Evolutionary conservation across 1,139 yeast species (phyloP), one percentile per base, ranked within the genome.

Genomic region (Scheffersomyces lignicola): DNA sequence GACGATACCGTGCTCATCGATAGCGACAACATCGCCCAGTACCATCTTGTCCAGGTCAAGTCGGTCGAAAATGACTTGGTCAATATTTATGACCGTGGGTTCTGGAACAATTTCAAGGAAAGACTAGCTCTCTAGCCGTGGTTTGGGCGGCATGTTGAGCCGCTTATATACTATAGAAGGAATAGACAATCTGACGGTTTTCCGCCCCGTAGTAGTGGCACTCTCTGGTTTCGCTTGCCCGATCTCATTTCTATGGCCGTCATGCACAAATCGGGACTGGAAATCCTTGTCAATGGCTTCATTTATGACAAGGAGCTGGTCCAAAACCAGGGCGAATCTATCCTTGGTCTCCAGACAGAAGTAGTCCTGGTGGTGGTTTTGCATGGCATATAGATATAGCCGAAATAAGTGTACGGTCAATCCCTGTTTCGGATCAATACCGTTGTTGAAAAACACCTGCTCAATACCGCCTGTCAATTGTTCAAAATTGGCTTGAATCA

Each of bases 11-110:
- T 60, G 2, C 32, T 55, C 20, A 51, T 54, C 20, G 37, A 49
- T 1, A 30, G 41, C 2, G 45, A 47, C n/a, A 49, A 47, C 17
- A 31, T 34, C 2, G 32, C 35, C 2, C 28, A 40, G 4, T 47
- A 38, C 5, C 25, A 37, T 4, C 36, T 76, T 29, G 42, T 30
- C 8, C 49, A 51, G 29, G 60, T 81, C 1, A 37, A 41, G 5
- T 59, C 65, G 10, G 68, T 78, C 42, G 65, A 61, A 30, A 31
- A 39, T 1, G 81, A 78, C 14, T 49, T 87, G 36, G 64, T 57
- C 25, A 87, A 87, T 48, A 64, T 82, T 6, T 86, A 87, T 54
- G 95, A 87, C 49, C 47, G 45, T 6, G 95, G 95, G 7, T 79
- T 82, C 47, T 48, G 61, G 56, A 39, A 44, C 0, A 83, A 84